Percentiles rank a stretch among this genome's conserved stretches.
Conservation (phyloP, 1,139 yeast genomes). For the Pichia sp. region DNA sequence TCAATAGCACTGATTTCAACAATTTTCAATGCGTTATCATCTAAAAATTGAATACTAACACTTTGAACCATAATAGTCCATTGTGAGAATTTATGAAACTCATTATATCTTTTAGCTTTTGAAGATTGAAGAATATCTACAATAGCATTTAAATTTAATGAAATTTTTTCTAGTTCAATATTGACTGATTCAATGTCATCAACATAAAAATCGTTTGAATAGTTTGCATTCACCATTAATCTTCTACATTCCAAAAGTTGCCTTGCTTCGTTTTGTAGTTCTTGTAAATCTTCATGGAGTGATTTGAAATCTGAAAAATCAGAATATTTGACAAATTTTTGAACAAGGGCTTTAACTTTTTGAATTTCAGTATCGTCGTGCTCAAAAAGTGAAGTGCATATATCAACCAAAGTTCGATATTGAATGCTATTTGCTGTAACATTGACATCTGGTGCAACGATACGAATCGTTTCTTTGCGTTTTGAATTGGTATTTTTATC, state of each 20-base stretch:
- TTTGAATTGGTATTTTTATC: constrained; percentile 12
- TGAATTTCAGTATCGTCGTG: constrained; percentile 49
- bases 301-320: constrained; percentile 64
- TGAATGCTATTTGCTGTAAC: constrained; percentile 68
- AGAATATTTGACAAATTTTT: constrained; percentile 62
- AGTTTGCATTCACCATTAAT: constrained; percentile 25
- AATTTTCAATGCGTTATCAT: constrained; percentile 37
- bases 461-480: constrained; percentile 22
- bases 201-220: constrained; percentile 21
- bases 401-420: constrained; percentile 58
- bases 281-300: constrained; percentile 45
- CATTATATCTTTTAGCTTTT: constrained; percentile 32
- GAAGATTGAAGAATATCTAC: constrained; percentile 47
- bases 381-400: constrained; percentile 58
- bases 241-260: constrained; percentile 32
- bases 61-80: constrained; percentile 43
- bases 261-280: constrained; percentile 53
- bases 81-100: constrained; percentile 32
- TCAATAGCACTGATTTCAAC: constrained; percentile 44
- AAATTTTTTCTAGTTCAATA: constrained; percentile 50
- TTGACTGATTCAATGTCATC: constrained; percentile 38
- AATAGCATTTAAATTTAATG: constrained; percentile 54
- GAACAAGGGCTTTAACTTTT: constrained; percentile 53
- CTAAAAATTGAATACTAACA: constrained; percentile 43
- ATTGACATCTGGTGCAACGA: constrained; percentile 59